Evolutionary conservation across 495 filamentous ascomycete species (phyloP), one percentile per base, ranked within the genome.

Genomic region (Penicillium paradoxum): DNA sequence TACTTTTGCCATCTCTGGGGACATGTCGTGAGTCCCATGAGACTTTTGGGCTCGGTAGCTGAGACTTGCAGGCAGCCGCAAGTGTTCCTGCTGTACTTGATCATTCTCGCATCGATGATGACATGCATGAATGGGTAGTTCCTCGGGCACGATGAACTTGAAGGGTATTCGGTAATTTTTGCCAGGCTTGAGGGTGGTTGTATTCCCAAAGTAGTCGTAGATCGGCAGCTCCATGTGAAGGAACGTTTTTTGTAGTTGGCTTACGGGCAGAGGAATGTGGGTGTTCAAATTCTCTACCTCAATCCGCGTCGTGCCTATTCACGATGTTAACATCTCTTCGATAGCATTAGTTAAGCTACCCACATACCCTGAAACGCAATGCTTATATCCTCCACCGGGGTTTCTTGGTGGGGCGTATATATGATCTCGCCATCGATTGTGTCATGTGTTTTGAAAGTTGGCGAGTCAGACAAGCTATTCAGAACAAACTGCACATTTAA

Each of bases 251-350:
- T 18, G 18, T n/a, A 43, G 19, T 51, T 29, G 14, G 1, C 2
- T 32, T 19, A 15, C 13, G 6, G 48, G 37, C 14, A 51, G 5
- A 14, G 47, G 41, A 19, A 56, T 2, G 19, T 51, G 54, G 1
- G 42, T 42, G 3, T 51, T 32, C 33, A 56, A 44, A 32, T 46
- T 51, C 13, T 56, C 54, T 6, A 19, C 29, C 44, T 56, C 33
- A 0, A 32, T 46, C 25, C 14, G 5, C 14, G 38, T 41, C 24
- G 19, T 46, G 10, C 36, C 33, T 39, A 14, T 39, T 42, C 10
- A 29, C 1, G 3, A 10, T 9, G 41, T 45, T 6, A 44, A 25
- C 27, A 29, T 15, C 21, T 0, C 6, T 4, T 24, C 8, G 0
- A 11, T 11, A 4, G 1, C 15, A 2, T 9, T 5, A 38, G 14